Evolutionary conservation across 2,329 filamentous ascomycete genomes (phyloP).

Genomic region (Claviceps maximensis): DNA sequence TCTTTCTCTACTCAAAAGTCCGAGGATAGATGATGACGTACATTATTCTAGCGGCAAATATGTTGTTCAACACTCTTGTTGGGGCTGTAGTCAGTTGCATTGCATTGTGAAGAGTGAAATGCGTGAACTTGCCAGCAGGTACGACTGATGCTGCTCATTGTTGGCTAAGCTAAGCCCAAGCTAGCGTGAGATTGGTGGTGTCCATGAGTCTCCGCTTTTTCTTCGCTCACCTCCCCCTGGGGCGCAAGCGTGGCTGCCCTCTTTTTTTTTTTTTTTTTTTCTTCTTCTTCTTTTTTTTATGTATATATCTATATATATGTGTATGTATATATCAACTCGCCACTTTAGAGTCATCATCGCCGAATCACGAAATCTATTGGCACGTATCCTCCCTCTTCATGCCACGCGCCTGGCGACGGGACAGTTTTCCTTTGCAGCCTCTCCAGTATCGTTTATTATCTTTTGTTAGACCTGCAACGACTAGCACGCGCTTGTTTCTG

Average conservation of each 20-base stretch:
- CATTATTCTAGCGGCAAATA: slow-evolving; percentile 1
- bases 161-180: too few relatives aligned
- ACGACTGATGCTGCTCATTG: too few relatives aligned
- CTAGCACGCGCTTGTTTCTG: neutral
- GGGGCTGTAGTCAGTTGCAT: neutral
- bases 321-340: too few relatives aligned
- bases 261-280: neutral
- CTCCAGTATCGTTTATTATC: neutral
- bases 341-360: neutral
- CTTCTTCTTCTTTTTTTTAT: neutral
- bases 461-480: neutral
- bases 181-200: neutral
- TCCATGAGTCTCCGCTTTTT: neutral
- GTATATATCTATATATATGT: too few relatives aligned
- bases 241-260: too few relatives aligned
- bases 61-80: neutral
- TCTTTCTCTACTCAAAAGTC: neutral
- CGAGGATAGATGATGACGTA: neutral
- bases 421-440: neutral
- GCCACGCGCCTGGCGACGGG: slow-evolving; percentile 1
- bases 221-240: neutral
- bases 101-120: neutral
- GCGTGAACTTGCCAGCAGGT: neutral
- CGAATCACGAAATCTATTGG: neutral
- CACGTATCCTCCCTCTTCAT: neutral